A percentile compares a stretch with the other conserved stretches of the same genome.
Conservation (phyloP, 129 eudicot genomes). For the Solidago caesia region DNA sequence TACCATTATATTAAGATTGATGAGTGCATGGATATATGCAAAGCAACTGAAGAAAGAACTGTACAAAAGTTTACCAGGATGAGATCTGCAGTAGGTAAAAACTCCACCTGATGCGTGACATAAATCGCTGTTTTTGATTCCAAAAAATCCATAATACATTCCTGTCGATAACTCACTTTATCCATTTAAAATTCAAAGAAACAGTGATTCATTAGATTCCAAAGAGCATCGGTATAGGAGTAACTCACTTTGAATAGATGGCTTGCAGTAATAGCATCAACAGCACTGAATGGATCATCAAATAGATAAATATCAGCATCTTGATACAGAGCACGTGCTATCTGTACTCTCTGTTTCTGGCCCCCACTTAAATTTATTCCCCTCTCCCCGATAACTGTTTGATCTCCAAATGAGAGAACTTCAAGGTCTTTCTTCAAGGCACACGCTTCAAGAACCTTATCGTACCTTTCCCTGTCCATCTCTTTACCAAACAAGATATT, state of each 20-base stretch:
- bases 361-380: slow-evolving; percentile 96
- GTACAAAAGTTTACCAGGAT: slow-evolving; percentile 54
- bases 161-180: slow-evolving; percentile 37
- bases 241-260: slow-evolving; percentile 72
- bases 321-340: slow-evolving; percentile 88
- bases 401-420: slow-evolving; percentile 76
- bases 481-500: slow-evolving; percentile 75
- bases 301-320: slow-evolving; percentile 87
- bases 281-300: slow-evolving; percentile 97
- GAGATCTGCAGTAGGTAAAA: slow-evolving; percentile 76
- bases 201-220: too few species aligned
- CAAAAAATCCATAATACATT: slow-evolving; percentile 66
- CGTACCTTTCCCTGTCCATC: slow-evolving; percentile 58
- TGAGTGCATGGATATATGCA: not conserved
- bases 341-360: slow-evolving; percentile 90
- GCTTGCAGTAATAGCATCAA: slow-evolving; percentile 91
- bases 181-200: too few species aligned
- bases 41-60: not conserved
- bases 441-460: slow-evolving; percentile 78
- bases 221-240: too few species aligned
- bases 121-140: slow-evolving; percentile 67
- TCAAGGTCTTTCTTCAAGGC: slow-evolving; percentile 78
- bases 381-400: slow-evolving; percentile 87
- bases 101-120: slow-evolving; percentile 92
- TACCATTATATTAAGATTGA: not conserved